phyloP scores from a whole-genome alignment of 495 filamentous ascomycete genomes.

The Friedmanniomyces endolithicus region DNA sequence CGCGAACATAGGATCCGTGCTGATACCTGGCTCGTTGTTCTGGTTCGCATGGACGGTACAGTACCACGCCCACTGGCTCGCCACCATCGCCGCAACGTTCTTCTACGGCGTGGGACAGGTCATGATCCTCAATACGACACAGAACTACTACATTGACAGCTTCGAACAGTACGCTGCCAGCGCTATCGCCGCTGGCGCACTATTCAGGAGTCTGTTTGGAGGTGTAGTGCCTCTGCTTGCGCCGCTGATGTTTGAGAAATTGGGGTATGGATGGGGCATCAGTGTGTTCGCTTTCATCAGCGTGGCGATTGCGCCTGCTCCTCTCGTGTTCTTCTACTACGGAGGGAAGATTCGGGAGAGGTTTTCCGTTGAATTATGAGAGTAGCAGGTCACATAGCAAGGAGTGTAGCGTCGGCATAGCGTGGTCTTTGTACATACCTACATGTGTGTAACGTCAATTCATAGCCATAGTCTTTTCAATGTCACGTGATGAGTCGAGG shows the following conservation, averaged over 20 bases:
- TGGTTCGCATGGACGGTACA: slow-evolving; percentile 26
- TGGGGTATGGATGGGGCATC: slow-evolving; percentile 29
- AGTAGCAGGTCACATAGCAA: not conserved
- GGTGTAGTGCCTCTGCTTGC: slow-evolving; percentile 28
- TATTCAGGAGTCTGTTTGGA: slow-evolving; percentile 26
- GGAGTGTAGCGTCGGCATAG: not conserved
- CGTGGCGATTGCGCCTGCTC: slow-evolving; percentile 24
- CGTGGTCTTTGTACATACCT: not conserved
- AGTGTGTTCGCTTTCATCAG: slow-evolving; percentile 23
- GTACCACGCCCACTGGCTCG: slow-evolving; percentile 20
- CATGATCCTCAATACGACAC: slow-evolving; percentile 41
- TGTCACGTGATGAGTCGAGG: not conserved
- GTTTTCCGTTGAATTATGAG: slow-evolving; percentile 17
- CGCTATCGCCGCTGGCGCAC: slow-evolving; percentile 29
- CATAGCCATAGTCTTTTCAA: not conserved
- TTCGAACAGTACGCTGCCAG: slow-evolving; percentile 29
- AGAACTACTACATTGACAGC: slow-evolving; percentile 29
- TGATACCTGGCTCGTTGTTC: slow-evolving; percentile 22
- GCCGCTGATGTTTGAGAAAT: slow-evolving; percentile 24
- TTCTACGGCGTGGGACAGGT: slow-evolving; percentile 44
- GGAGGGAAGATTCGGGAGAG: slow-evolving; percentile 16
- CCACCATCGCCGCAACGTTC: slow-evolving; percentile 19
- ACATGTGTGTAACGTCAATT: too few relatives aligned
- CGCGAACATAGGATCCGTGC: slow-evolving; percentile 19
- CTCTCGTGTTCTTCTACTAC: slow-evolving; percentile 24